A percentile compares a stretch with the other conserved stretches of the same genome.
These are phyloP conservation scores for Emergomyces pasteurianus DNA, from an alignment of 2,329 filamentous ascomycete species.

Conservation along the genomic window DNA sequence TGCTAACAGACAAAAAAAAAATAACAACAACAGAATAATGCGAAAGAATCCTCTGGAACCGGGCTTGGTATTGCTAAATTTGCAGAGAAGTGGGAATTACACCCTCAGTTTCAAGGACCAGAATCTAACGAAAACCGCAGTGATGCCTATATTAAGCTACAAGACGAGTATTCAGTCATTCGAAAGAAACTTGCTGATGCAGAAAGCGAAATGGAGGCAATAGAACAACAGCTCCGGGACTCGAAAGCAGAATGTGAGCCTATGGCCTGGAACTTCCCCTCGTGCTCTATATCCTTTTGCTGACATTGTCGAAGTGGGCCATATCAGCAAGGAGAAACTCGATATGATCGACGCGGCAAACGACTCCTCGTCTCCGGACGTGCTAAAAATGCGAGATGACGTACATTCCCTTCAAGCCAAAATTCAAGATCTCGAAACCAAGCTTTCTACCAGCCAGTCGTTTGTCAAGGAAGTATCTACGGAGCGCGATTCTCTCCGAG, in stretches of 20 bases:
- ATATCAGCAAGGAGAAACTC: slow-evolving; percentile 26
- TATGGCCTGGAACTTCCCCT: background rate
- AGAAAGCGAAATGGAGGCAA: slow-evolving; percentile 24
- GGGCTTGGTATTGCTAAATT: slow-evolving; percentile 25
- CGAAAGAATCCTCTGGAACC: slow-evolving; percentile 18
- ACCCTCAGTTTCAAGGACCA: background rate
- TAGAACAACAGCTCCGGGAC: slow-evolving; percentile 26
- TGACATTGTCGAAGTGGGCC: slow-evolving; percentile 20
- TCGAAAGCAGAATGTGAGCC: slow-evolving; percentile 26
- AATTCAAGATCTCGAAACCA: slow-evolving; percentile 27
- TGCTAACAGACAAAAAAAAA: slow-evolving; percentile 2
- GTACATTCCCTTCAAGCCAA: slow-evolving; percentile 24
- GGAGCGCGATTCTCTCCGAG: slow-evolving; percentile 29
- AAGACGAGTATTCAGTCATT: slow-evolving; percentile 26
- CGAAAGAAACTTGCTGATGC: slow-evolving; percentile 28
- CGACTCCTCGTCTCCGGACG: slow-evolving; percentile 23
- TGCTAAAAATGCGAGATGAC: slow-evolving; percentile 23
- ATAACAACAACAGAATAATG: slow-evolving; percentile 14
- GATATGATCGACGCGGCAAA: slow-evolving; percentile 28
- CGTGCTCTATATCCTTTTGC: slow-evolving; percentile 2
- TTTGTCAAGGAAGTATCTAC: slow-evolving; percentile 27
- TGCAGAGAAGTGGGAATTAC: slow-evolving; percentile 22
- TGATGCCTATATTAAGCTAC: slow-evolving; percentile 22
- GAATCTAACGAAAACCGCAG: slow-evolving; percentile 6
- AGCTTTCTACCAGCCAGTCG: slow-evolving; percentile 27